These are phyloP conservation scores for Daldinia bambusicola DNA, from an alignment of 495 filamentous ascomycete genomes.

Conservation along the genomic window DNA sequence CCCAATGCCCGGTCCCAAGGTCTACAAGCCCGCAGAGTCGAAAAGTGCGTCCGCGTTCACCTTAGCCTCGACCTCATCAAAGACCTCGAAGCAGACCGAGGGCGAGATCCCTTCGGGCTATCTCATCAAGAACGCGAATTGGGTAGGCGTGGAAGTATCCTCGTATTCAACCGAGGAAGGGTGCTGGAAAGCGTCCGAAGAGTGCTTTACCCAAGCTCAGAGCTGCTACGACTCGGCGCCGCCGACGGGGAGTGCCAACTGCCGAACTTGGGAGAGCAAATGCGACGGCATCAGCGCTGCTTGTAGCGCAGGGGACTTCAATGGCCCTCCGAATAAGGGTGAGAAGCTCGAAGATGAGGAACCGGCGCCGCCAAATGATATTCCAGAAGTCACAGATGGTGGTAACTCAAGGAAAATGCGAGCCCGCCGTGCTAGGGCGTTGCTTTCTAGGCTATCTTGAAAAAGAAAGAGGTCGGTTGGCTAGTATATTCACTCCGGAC, in stretches of 20 bases:
- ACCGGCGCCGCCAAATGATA: slow-evolving; percentile 26
- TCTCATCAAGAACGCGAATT: slow-evolving; percentile 74
- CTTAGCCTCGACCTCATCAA: slow-evolving; percentile 9
- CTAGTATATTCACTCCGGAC: background rate
- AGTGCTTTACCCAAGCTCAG: slow-evolving; percentile 68
- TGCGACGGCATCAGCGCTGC: slow-evolving; percentile 63
- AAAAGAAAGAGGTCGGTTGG: background rate
- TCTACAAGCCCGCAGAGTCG: slow-evolving; percentile 52
- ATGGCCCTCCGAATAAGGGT: slow-evolving; percentile 69
- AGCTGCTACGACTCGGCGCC: slow-evolving; percentile 67
- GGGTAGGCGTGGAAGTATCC: slow-evolving; percentile 71
- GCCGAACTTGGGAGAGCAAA: slow-evolving; percentile 67
- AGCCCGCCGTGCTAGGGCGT: slow-evolving; percentile 11
- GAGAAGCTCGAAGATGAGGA: slow-evolving; percentile 49
- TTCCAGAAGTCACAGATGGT: slow-evolving; percentile 33
- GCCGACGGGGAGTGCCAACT: slow-evolving; percentile 66
- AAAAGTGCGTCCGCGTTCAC: slow-evolving; percentile 12
- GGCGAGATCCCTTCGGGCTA: slow-evolving; percentile 63
- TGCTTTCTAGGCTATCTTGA: slow-evolving; percentile 9
- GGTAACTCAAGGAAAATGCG: slow-evolving; percentile 10
- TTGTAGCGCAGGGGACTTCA: slow-evolving; percentile 60
- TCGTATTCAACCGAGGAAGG: slow-evolving; percentile 61
- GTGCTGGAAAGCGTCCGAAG: slow-evolving; percentile 65
- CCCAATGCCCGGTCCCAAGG: slow-evolving; percentile 66
- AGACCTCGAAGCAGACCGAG: slow-evolving; percentile 46